Evolutionary conservation across 148 eudicot genomes (phyloP).

Genomic region (Spergularia marina): DNA sequence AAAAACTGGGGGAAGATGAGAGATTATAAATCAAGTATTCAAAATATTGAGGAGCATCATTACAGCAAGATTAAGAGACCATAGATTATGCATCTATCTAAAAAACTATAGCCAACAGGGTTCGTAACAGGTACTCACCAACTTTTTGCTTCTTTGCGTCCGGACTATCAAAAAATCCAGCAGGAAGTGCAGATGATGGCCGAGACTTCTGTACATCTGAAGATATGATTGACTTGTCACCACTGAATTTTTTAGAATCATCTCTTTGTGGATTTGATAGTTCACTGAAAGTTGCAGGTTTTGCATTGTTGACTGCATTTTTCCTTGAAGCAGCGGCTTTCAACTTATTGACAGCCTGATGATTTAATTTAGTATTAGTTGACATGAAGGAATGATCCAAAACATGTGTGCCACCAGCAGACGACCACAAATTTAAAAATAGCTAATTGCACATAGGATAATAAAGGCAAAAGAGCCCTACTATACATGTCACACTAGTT

Average conservation of each 20-base stretch:
- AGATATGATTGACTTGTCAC: constrained; percentile 32
- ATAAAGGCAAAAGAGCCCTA: neutral
- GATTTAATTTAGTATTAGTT: constrained; percentile 15
- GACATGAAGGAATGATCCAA: neutral
- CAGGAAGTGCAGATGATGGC: constrained; percentile 61
- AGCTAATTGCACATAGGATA: neutral
- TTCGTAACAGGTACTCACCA: constrained; percentile 40
- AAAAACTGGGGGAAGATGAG: no score
- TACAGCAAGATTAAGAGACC: no score
- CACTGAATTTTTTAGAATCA: constrained; percentile 26
- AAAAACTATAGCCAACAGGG: neutral
- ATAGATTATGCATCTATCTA: neutral
- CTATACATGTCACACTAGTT: neutral
- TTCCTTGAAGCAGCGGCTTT: constrained; percentile 70
- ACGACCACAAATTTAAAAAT: neutral
- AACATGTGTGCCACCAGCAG: neutral
- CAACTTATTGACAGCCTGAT: constrained; percentile 65
- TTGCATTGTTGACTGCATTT: constrained; percentile 39
- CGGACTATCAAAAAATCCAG: constrained; percentile 67
- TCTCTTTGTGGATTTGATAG: constrained; percentile 36
- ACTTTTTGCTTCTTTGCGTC: constrained; percentile 57
- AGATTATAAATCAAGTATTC: no score
- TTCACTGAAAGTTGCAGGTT: constrained; percentile 42
- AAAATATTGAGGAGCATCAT: no score
- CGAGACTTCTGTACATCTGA: constrained; percentile 38